Conservation (phyloP, 305 asterid species). For the Petunia hybrid region DNA sequence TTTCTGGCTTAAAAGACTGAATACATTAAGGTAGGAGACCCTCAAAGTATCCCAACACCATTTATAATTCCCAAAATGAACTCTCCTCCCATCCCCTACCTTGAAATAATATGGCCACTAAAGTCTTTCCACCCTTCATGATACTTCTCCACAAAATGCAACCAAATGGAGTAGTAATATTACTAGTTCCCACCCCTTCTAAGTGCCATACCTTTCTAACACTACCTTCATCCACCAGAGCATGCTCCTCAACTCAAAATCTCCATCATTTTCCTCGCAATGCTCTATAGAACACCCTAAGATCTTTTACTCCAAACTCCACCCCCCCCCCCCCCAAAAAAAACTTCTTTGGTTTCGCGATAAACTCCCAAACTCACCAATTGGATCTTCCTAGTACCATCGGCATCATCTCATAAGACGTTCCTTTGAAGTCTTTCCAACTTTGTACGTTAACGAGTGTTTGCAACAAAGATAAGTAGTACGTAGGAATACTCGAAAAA, state of each 20-base stretch:
- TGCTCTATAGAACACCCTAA: not conserved
- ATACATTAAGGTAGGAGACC: not conserved
- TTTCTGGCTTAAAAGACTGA: not conserved
- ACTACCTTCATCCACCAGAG: not conserved
- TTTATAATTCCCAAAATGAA: not conserved
- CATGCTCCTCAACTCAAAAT: not conserved
- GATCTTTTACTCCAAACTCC: not conserved
- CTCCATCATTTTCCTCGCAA: not conserved
- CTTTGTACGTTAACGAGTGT: not conserved
- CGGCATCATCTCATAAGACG: not conserved
- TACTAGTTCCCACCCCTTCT: not conserved
- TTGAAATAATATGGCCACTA: not conserved
- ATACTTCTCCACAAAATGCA: not conserved
- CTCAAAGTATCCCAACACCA: not conserved
- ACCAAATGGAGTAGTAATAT: not conserved
- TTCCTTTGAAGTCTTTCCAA: not conserved
- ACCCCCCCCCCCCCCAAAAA: not conserved
- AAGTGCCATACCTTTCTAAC: not conserved
- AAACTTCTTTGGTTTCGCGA: not conserved
- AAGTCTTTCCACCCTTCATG: not conserved
- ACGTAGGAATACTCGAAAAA: constrained; percentile 8
- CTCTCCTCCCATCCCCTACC: not conserved
- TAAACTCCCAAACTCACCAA: not conserved
- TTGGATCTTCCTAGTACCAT: not conserved
- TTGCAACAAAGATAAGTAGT: constrained; percentile 20